phyloP scores from a whole-genome alignment of 78 protist species.

The Dictyostelium intermedium region DNA sequence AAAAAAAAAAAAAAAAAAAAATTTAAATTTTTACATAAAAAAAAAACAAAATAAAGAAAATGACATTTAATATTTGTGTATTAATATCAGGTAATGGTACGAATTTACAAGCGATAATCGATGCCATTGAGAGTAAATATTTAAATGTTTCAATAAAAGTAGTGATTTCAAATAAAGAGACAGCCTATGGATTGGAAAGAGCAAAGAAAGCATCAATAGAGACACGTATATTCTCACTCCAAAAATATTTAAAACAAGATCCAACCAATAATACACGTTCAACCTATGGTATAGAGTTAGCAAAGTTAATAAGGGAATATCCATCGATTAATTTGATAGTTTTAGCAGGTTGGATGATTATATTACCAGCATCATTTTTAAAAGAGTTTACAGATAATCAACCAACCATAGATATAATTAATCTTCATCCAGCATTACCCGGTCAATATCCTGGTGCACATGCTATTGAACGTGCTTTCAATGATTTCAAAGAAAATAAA shows the following conservation, averaged over 20 bases:
- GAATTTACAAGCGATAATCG: conserved; percentile 88
- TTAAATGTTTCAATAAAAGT: conserved; percentile 37
- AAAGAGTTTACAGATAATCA: conserved; percentile 13
- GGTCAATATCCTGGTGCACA: conserved; percentile 85
- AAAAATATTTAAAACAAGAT: conserved; percentile 22
- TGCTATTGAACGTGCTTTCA: conserved; percentile 85
- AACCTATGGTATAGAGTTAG: conserved; percentile 53
- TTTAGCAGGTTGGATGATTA: conserved; percentile 90
- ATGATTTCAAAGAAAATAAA: conserved; percentile 71
- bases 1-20: background rate
- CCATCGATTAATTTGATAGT: conserved; percentile 68
- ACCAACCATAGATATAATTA: conserved; percentile 75
- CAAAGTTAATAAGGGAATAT: conserved; percentile 23
- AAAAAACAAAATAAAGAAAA: background rate
- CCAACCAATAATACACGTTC: background rate
- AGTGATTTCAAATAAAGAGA: conserved; percentile 79
- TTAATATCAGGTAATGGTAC: conserved; percentile 84
- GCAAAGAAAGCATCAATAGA: conserved; percentile 73
- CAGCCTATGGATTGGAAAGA: conserved; percentile 83
- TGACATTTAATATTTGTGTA: conserved; percentile 66
- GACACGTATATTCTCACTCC: conserved; percentile 69
- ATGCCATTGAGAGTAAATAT: conserved; percentile 27
- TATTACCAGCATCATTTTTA: conserved; percentile 74
- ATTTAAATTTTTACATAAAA: too few species aligned
- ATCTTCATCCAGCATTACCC: conserved; percentile 91